Percentiles rank a stretch among this genome's conserved stretches.
phyloP scores from a whole-genome alignment of 2,329 filamentous ascomycete species.

The Aspergillus novoparasiticus region DNA sequence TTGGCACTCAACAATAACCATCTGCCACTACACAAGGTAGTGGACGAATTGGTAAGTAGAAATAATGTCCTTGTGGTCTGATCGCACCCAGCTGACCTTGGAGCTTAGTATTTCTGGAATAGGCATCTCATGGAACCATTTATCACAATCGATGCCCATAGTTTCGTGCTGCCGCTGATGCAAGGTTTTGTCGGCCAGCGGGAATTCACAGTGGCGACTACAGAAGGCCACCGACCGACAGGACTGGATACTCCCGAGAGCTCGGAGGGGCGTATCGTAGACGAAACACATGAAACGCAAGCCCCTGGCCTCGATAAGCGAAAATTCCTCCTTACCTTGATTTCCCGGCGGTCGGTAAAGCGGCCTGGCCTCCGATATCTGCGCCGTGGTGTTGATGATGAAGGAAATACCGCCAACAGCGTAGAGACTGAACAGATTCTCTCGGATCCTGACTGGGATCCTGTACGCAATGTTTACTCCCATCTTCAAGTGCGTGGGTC shows the following conservation, averaged over 20 bases:
- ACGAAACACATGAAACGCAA: constrained; percentile 43
- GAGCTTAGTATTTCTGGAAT: constrained; percentile 83
- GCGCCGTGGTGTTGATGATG: constrained; percentile 85
- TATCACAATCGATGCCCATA: constrained; percentile 70
- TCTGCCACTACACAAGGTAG: constrained; percentile 69
- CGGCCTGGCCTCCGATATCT: constrained; percentile 88
- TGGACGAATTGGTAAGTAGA: constrained; percentile 64
- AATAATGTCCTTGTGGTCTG: not conserved
- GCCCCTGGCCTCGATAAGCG: constrained; percentile 31
- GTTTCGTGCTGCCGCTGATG: constrained; percentile 77
- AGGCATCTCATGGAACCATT: constrained; percentile 73
- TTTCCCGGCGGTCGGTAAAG: constrained; percentile 86
- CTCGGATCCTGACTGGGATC: constrained; percentile 68
- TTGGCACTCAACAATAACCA: constrained; percentile 44
- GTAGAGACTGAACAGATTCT: constrained; percentile 97
- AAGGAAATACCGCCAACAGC: constrained; percentile 83
- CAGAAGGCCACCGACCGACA: constrained; percentile 17
- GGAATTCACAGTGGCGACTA: constrained; percentile 70
- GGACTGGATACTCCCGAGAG: constrained; percentile 19
- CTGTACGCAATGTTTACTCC: constrained; percentile 68
- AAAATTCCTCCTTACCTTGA: constrained; percentile 78
- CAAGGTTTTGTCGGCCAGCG: constrained; percentile 93
- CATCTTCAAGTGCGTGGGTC: constrained; percentile 88
- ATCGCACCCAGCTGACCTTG: not conserved
- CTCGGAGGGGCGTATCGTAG: constrained; percentile 39